Evolutionary conservation across 805 yeast species (phyloP), one percentile per base, ranked within the genome.

Genomic region (Lipomyces starkeyi): DNA sequence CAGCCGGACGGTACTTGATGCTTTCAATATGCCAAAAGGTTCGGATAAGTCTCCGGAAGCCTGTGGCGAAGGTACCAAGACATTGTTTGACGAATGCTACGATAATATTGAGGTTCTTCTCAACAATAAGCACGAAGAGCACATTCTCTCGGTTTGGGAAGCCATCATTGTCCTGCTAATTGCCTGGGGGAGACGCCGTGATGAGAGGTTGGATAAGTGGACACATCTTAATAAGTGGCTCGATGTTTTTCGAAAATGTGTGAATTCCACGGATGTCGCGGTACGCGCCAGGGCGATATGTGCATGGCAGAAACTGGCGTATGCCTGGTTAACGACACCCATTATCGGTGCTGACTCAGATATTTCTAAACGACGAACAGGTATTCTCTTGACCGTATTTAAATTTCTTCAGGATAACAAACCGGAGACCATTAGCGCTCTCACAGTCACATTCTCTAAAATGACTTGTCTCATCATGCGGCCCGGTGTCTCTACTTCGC

Each of bases 91-190:
- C 17, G 22, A 34, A 3, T 61, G 64, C 47, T 61, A 22, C 20
- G 52, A 25, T 3, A 49, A 66, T 35, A 29, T 69, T 11, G 63
- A 61, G 1, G 8, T 29, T 13, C 58, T 69, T 20, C 55, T 69
- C 11, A 32, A 49, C 52, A 52, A 64, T 8, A 56, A 58, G 40
- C 61, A 63, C n/a, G 72, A 63, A 34, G 62, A 62, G 8, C 72
- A 69, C 35, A 35, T 69, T 20, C 53, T 67, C 6, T n/a, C 29
- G 17, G 32, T 69, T 7, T 69, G 72, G 72, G 66, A 64, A 37
- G 27, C 60, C 13, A 47, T 68, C 27, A 64, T 68, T 2, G 53
- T 59, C 7, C 14, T 58, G 11, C 40, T 68, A 20, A 27, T 61
- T 2, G n/a, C 59, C 17, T 68, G 71, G 71, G 71, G 71, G 2